Conservation (phyloP, 108 stramenopile genomes). For the Licmophora abbreviata region DNA sequence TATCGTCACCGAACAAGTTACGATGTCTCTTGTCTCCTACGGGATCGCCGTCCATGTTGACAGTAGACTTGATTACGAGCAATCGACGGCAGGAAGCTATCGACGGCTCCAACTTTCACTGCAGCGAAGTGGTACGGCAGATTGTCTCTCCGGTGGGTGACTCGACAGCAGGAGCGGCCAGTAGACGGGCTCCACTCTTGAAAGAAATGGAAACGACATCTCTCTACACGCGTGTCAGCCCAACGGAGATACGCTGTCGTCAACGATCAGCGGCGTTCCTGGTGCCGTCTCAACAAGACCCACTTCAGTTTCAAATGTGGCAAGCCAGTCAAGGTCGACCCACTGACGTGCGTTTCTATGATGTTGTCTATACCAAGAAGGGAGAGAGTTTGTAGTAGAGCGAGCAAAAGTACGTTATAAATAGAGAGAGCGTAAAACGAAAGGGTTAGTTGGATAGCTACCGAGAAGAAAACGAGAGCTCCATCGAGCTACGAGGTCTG, state of each 20-base stretch:
- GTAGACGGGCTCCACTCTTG: constrained; percentile 22
- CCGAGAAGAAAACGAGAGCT: neutral
- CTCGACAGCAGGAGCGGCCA: constrained; percentile 3
- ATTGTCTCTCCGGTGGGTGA: constrained; percentile 42
- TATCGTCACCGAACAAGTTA: constrained; percentile 72
- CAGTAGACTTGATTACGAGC: constrained; percentile 56
- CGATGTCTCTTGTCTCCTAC: constrained; percentile 60
- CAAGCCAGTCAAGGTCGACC: constrained; percentile 56
- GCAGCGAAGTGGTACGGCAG: constrained; percentile 74
- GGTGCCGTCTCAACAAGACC: constrained; percentile 63
- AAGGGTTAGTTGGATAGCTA: too few relatives aligned
- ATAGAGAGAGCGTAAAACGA: too few relatives aligned
- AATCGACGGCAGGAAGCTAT: constrained; percentile 51
- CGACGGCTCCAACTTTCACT: constrained; percentile 39
- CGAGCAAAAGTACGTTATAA: neutral
- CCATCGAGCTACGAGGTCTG: too few relatives aligned
- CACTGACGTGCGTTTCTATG: constrained; percentile 73
- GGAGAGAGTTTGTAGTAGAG: neutral
- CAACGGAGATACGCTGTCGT: constrained; percentile 39
- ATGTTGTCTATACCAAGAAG: constrained; percentile 45
- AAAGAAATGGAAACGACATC: constrained; percentile 84
- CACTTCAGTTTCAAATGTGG: constrained; percentile 64
- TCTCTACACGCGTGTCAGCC: constrained; percentile 32
- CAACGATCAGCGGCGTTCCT: constrained; percentile 74
- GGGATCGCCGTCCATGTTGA: constrained; percentile 30